Percentiles rank a stretch among this genome's conserved stretches.
phyloP scores from a whole-genome alignment of 805 yeast genomes.

The Yamadazyma philogaea region DNA sequence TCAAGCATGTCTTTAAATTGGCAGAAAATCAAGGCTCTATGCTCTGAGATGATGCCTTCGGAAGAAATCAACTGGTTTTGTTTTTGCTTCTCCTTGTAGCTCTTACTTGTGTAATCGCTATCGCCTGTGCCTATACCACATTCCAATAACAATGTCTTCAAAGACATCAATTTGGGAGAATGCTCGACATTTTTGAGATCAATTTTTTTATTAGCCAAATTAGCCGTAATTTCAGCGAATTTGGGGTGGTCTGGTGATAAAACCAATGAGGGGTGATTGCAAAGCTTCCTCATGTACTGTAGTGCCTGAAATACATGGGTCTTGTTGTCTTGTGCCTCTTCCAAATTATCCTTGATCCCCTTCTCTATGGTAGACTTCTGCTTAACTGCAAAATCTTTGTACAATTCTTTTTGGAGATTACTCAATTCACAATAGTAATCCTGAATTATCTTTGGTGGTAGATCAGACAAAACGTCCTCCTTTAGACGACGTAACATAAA shows the following conservation, averaged over 20 bases:
- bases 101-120: slow-evolving; percentile 27
- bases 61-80: slow-evolving; percentile 39
- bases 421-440: slow-evolving; percentile 96
- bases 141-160: slow-evolving; percentile 75
- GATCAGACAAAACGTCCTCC: slow-evolving; percentile 91
- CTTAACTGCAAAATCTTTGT: slow-evolving; percentile 83
- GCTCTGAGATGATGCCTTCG: slow-evolving; percentile 83
- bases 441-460: slow-evolving; percentile 97
- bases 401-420: slow-evolving; percentile 81
- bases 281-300: slow-evolving; percentile 93
- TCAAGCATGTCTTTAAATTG: slow-evolving; percentile 97
- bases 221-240: slow-evolving; percentile 59
- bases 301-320: slow-evolving; percentile 96
- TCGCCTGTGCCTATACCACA: slow-evolving; percentile 80
- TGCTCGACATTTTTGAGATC: slow-evolving; percentile 70
- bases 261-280: slow-evolving; percentile 95
- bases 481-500: slow-evolving; percentile 93
- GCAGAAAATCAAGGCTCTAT: slow-evolving; percentile 91
- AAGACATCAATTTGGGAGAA: slow-evolving; percentile 86
- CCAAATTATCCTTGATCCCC: slow-evolving; percentile 46
- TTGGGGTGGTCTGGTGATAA: slow-evolving; percentile 82
- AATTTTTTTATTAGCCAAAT: slow-evolving; percentile 55
- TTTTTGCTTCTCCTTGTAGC: slow-evolving; percentile 28
- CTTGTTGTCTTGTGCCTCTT: slow-evolving; percentile 48
- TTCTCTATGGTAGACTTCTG: slow-evolving; percentile 71